Base-by-base conservation (phyloP, 306 rosid species). In the Acacia acuminata region DNA sequence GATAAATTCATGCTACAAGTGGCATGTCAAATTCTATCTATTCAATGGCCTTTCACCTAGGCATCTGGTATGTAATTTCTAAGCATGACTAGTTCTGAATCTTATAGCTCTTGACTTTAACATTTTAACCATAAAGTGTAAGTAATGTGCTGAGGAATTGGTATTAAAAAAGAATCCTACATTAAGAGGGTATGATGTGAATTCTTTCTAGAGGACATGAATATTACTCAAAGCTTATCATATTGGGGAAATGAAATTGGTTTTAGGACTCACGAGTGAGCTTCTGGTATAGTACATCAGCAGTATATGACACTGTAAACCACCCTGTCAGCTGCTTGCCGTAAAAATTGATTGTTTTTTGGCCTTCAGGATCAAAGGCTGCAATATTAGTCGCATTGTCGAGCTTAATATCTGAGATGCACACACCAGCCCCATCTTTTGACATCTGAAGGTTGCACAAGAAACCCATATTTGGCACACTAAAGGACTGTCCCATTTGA, bases 391-490 rank as follows among this genome's bases (percentile, higher is more conserved):
- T 94, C 20, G 90, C 40, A 73, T 84, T 91, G 79, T 94, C 94
- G 67, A 96, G 91, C 22, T 72, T 80, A n/a, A 77, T 22, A 27
- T 89, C 91, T 0, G 98, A 76, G 8, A 91, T 79, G 85, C 99
- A 96, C 58, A 91, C 16, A 4, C 94, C 98, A 2, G 68, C 32
- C 1, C 87, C 88, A 83, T 96, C 99, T 76, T 88, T 94, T n/a
- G 99, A 51, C 58, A 96, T 45, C 75, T 92, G 97, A 51, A 96
- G 88, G 75, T 86, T 94, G 82, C 99, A 96, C 77, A 79, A 79
- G 77, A 90, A 53, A 47, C 45, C 82, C 83, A 45, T 13, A 14
- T 71, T 27, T 71, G 76, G n/a, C 76, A 71, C 55, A 44, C 97
- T 81, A 0, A 80, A 43, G 9, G 67, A 44, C 63, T n/a, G 5